Evolutionary conservation across 2,329 filamentous ascomycete genomes (phyloP).

Genomic region (Microthyrium microscopicum): DNA sequence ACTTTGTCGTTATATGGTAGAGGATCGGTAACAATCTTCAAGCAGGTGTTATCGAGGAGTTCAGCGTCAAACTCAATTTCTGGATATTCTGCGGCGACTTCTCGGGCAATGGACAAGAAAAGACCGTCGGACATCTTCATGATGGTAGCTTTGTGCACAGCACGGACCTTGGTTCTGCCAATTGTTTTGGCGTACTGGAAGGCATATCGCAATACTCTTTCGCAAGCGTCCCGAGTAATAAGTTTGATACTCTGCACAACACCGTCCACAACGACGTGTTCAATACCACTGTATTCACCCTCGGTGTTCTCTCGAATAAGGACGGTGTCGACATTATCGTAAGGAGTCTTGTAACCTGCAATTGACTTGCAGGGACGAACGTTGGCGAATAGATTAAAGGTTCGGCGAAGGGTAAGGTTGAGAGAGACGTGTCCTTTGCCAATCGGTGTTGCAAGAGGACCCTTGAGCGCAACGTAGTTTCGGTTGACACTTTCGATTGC

Average conservation of each 20-base stretch:
- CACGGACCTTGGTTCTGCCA: conserved; percentile 90
- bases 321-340: conserved; percentile 92
- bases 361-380: conserved; percentile 95
- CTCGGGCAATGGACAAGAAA: conserved; percentile 73
- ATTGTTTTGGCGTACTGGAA: conserved; percentile 95
- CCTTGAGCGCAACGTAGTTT: conserved; percentile 97
- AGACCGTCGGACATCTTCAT: conserved; percentile 99
- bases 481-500: conserved; percentile 85
- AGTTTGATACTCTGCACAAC: conserved; percentile 99
- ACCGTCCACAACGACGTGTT: conserved; percentile 94
- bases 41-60: conserved; percentile 96
- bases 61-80: conserved; percentile 93
- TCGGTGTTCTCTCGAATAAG: conserved; percentile 99
- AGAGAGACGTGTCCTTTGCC: conserved; percentile 99
- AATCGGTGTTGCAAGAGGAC: conserved; percentile 88
- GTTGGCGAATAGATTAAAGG: conserved; percentile 99
- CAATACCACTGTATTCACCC: conserved; percentile 98
- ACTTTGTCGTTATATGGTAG: conserved; percentile 98
- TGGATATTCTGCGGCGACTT: conserved; percentile 90
- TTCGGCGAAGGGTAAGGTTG: conserved; percentile 94
- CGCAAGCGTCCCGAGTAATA: conserved; percentile 85
- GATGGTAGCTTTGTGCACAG: conserved; percentile 99
- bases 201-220: conserved; percentile 90
- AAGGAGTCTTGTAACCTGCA: conserved; percentile 94
- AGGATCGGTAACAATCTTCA: conserved; percentile 97